These are phyloP conservation scores for Podaxis pistillaris DNA, from an alignment of 768 basidiomycete genomes.

Conservation along the genomic window DNA sequence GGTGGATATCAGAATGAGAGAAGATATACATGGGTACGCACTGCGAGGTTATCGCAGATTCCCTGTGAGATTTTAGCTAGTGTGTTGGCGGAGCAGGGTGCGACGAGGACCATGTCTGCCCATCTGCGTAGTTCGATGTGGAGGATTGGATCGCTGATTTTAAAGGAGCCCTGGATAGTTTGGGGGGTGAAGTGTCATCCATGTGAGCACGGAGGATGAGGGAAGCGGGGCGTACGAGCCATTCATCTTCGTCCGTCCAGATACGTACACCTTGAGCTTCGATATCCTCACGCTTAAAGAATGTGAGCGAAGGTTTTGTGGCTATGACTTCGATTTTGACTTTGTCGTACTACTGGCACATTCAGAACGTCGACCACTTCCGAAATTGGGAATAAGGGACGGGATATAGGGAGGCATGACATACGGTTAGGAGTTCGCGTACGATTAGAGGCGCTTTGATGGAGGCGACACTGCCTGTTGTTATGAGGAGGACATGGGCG, in stretches of 20 bases:
- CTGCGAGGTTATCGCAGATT: conserved; percentile 87
- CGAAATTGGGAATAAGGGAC: too few species aligned
- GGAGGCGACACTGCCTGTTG: conserved; percentile 94
- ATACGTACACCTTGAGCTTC: conserved; percentile 54
- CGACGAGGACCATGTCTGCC: conserved; percentile 94
- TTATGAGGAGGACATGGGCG: conserved; percentile 77
- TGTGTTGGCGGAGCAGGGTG: conserved; percentile 97
- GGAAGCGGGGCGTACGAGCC: conserved; percentile 60
- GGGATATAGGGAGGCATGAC: conserved; percentile 16
- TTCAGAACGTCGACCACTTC: too few species aligned
- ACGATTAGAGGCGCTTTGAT: conserved; percentile 93
- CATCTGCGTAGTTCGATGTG: conserved; percentile 94
- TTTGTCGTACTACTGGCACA: conserved; percentile 69
- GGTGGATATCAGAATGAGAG: background rate
- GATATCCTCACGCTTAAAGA: conserved; percentile 62
- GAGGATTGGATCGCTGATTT: conserved; percentile 87
- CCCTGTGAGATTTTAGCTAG: conserved; percentile 91
- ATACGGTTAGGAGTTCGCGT: conserved; percentile 59
- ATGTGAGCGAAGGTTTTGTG: conserved; percentile 74
- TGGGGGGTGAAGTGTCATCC: background rate
- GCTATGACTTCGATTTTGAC: conserved; percentile 84
- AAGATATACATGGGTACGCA: conserved; percentile 30
- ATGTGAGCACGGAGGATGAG: background rate
- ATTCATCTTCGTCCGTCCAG: conserved; percentile 93
- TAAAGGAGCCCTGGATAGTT: conserved; percentile 33